Percentiles rank a stretch among this genome's conserved stretches.
Conservation (phyloP, 1,139 yeast genomes). For the Saccharomyces hybrid region DNA sequence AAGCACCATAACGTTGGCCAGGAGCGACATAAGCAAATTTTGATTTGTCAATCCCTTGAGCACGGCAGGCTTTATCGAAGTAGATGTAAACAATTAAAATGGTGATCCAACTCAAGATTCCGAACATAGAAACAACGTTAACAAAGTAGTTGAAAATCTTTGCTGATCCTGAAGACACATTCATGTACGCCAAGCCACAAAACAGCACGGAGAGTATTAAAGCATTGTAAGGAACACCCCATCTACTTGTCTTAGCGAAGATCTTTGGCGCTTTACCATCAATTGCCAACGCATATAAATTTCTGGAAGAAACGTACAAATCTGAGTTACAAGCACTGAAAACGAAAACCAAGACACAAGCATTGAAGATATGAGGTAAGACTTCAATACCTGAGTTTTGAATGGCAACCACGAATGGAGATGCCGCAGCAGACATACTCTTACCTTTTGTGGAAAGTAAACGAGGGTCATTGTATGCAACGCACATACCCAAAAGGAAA, state of each 20-base stretch:
- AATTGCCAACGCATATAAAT: constrained; percentile 54
- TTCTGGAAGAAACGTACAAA: constrained; percentile 63
- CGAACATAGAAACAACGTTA: constrained; percentile 64
- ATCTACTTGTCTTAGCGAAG: constrained; percentile 51
- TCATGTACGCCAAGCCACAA: constrained; percentile 56
- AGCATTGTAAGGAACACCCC: constrained; percentile 58
- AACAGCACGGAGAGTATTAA: constrained; percentile 40
- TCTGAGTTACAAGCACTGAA: constrained; percentile 70
- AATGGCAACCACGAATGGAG: constrained; percentile 64
- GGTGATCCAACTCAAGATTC: constrained; percentile 62
- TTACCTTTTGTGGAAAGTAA: constrained; percentile 28
- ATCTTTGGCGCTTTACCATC: constrained; percentile 58
- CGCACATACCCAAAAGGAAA: constrained; percentile 66
- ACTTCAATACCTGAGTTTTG: constrained; percentile 54
- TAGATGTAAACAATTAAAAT: constrained; percentile 54
- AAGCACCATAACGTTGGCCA: constrained; percentile 59
- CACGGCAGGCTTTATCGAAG: constrained; percentile 58
- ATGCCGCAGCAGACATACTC: constrained; percentile 59
- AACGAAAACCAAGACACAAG: constrained; percentile 58
- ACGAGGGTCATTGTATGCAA: constrained; percentile 57
- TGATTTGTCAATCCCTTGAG: constrained; percentile 47
- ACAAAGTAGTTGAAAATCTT: constrained; percentile 60
- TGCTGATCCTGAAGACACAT: constrained; percentile 46
- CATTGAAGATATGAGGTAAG: constrained; percentile 61
- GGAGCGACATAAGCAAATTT: constrained; percentile 56